phyloP scores from a whole-genome alignment of 2,329 filamentous ascomycete genomes.

The Ceratocystis papillata region DNA sequence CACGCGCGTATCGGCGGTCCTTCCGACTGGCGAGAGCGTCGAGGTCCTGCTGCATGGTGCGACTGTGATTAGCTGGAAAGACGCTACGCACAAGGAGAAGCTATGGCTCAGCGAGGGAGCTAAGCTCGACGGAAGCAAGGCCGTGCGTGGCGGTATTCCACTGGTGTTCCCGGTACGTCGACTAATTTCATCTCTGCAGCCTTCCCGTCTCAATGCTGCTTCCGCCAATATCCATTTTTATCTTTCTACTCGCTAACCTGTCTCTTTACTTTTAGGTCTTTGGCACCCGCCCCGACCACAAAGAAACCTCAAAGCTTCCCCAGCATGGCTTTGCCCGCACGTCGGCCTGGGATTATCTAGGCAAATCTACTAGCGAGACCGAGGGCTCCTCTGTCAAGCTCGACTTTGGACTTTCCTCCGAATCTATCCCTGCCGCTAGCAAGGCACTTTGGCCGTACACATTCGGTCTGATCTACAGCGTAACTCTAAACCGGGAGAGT shows the following conservation, averaged over 20 bases:
- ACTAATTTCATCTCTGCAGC: not conserved
- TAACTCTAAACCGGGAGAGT: constrained; percentile 64
- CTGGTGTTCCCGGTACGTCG: constrained; percentile 78
- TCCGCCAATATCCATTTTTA: too few relatives aligned
- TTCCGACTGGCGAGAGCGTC: constrained; percentile 78
- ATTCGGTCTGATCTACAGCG: constrained; percentile 87
- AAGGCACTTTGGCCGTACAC: constrained; percentile 70
- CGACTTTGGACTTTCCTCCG: constrained; percentile 79
- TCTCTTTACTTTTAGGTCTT: constrained; percentile 52
- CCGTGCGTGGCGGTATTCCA: constrained; percentile 83
- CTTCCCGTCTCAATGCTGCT: too few relatives aligned
- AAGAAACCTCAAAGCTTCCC: constrained; percentile 66
- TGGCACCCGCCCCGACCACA: constrained; percentile 65
- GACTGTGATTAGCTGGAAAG: constrained; percentile 89
- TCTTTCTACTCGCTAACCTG: not conserved
- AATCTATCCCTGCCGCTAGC: constrained; percentile 56
- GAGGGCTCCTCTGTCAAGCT: constrained; percentile 63
- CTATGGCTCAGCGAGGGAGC: constrained; percentile 75
- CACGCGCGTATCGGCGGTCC: constrained; percentile 61
- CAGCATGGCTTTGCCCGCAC: constrained; percentile 94
- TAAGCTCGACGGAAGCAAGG: constrained; percentile 73
- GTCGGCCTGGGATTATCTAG: constrained; percentile 85
- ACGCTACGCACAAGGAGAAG: constrained; percentile 64
- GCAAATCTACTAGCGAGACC: constrained; percentile 55
- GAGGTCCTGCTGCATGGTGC: constrained; percentile 83